Evolutionary conservation across 1,139 yeast genomes (phyloP).

Genomic region (Wickerhamiella pararugosa): DNA sequence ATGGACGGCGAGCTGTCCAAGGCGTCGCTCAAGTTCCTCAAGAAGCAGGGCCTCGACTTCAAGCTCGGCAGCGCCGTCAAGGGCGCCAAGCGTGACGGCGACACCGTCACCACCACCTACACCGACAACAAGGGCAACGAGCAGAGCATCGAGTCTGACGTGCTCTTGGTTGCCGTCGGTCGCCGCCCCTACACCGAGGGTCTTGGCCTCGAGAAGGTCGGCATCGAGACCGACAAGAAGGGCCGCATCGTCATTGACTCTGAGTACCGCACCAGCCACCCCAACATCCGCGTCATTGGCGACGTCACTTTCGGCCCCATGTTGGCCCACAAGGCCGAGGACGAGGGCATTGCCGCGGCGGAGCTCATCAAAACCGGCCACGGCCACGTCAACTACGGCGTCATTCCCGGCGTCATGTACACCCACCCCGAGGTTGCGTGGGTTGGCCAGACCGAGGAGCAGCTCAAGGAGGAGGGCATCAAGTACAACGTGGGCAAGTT

Average conservation of each 20-base stretch:
- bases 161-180: slow-evolving; percentile 91
- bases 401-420: slow-evolving; percentile 97
- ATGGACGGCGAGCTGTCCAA: slow-evolving; percentile 96
- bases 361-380: slow-evolving; percentile 87
- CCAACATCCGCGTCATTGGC: slow-evolving; percentile 94
- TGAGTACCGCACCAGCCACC: slow-evolving; percentile 80
- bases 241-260: slow-evolving; percentile 92
- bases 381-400: slow-evolving; percentile 97
- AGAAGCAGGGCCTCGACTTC: slow-evolving; percentile 92
- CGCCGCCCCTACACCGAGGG: slow-evolving; percentile 96
- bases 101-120: slow-evolving; percentile 77
- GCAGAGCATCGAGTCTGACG: slow-evolving; percentile 76
- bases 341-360: slow-evolving; percentile 97
- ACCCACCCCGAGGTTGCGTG: slow-evolving; percentile 98
- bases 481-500: slow-evolving; percentile 90
- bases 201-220: slow-evolving; percentile 74
- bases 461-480: slow-evolving; percentile 86
- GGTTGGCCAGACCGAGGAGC: slow-evolving; percentile 96
- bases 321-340: slow-evolving; percentile 99
- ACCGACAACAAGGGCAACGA: slow-evolving; percentile 76
- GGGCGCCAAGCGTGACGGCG: slow-evolving; percentile 79
- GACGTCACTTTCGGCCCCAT: slow-evolving; percentile 97
- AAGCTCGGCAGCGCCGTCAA: slow-evolving; percentile 85
- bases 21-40: slow-evolving; percentile 71
- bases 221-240: slow-evolving; percentile 76